Percentiles rank a stretch among this genome's conserved stretches.
phyloP scores from a whole-genome alignment of 257 asterid genomes.

The Solanum chiquidenum region DNA sequence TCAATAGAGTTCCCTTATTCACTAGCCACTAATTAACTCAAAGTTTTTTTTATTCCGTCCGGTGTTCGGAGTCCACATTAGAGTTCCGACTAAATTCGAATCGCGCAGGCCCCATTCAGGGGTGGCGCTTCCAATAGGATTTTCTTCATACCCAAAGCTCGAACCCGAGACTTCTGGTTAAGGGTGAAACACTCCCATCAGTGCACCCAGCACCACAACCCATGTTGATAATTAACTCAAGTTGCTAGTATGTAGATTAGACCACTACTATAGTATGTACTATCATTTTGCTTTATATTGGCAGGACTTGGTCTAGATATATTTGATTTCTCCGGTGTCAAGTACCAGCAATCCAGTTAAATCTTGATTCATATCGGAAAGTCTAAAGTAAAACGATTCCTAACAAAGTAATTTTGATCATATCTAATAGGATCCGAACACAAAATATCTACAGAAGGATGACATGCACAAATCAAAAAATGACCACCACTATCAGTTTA shows the following conservation, averaged over 20 bases:
- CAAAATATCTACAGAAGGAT: background rate
- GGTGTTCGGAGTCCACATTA: no score
- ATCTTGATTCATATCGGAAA: background rate
- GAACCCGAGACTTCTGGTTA: no score
- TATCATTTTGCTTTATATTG: background rate
- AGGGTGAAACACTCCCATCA: no score
- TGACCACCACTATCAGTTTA: background rate
- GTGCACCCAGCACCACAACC: no score
- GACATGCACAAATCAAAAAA: background rate
- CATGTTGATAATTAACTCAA: background rate
- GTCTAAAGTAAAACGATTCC: background rate
- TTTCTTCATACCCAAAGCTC: no score
- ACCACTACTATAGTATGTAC: background rate
- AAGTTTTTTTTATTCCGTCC: no score
- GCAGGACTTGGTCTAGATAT: background rate
- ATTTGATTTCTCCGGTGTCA: background rate
- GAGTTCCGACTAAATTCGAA: no score
- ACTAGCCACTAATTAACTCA: background rate
- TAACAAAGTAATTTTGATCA: background rate
- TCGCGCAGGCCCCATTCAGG: no score
- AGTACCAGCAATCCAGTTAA: background rate
- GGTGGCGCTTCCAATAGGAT: fast-evolving
- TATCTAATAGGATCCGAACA: background rate
- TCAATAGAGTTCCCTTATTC: background rate
- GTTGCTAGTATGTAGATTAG: background rate